Conservation (phyloP, 179 eudicot species). For the Carnegiea gigantea region DNA sequence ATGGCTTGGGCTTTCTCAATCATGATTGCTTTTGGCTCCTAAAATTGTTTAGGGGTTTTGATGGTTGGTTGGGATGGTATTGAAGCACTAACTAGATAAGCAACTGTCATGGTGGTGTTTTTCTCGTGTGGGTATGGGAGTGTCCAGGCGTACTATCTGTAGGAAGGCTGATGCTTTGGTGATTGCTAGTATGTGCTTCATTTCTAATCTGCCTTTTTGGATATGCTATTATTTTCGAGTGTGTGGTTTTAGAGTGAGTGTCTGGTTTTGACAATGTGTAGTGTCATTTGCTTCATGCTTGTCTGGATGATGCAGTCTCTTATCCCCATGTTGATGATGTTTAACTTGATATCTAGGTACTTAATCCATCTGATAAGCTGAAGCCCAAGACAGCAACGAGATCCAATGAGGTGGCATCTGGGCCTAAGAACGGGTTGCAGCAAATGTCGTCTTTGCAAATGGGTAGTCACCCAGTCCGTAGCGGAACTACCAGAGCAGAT, state of each 20-base stretch:
- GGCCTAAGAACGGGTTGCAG: conserved; percentile 46
- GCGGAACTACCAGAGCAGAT: conserved; percentile 45
- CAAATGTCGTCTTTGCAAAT: conserved; percentile 44
- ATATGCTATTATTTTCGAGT: background rate
- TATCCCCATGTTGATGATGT: background rate
- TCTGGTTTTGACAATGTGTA: background rate
- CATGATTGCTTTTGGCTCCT: background rate
- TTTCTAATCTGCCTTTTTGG: background rate
- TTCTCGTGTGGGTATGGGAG: background rate
- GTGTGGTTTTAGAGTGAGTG: too few relatives aligned
- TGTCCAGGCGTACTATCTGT: background rate
- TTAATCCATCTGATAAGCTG: conserved; percentile 63
- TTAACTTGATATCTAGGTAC: conserved; percentile 38
- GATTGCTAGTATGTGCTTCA: background rate
- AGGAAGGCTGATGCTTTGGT: background rate
- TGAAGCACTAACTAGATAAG: background rate
- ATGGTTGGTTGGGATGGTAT: background rate
- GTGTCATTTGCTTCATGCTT: background rate
- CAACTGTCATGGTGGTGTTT: background rate
- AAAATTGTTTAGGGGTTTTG: background rate
- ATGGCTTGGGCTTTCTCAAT: background rate
- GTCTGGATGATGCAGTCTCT: background rate
- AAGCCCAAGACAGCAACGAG: conserved; percentile 47
- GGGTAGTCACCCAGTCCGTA: conserved; percentile 43
- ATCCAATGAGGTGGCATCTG: conserved; percentile 29